A percentile compares a stretch with the other conserved stretches of the same genome.
These are phyloP conservation scores for Apiospora kogelbergensis DNA, from an alignment of 2,329 filamentous ascomycete species.

Conservation along the genomic window DNA sequence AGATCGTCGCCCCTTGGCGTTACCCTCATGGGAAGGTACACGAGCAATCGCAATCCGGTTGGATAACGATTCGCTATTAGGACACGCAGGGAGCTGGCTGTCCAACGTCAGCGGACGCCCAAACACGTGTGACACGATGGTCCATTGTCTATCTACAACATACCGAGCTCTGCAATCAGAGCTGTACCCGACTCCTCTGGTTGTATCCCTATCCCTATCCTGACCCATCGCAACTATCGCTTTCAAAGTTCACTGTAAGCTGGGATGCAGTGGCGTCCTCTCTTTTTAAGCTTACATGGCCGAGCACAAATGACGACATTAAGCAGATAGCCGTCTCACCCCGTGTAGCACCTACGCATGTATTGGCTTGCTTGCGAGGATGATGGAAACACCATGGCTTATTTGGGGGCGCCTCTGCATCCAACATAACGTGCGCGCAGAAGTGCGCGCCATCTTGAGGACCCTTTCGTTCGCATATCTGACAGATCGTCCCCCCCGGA, in stretches of 20 bases:
- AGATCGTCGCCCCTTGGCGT: not conserved
- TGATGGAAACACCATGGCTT: not conserved
- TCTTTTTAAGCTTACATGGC: constrained; percentile 4
- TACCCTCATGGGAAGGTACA: constrained; percentile 6
- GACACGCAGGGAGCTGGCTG: not conserved
- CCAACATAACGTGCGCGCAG: not conserved
- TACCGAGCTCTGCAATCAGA: too few relatives aligned
- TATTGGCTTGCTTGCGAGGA: not conserved
- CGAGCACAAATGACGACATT: not conserved
- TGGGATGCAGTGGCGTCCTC: not conserved
- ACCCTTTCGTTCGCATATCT: constrained; percentile 5
- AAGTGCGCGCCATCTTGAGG: not conserved
- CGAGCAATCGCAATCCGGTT: constrained; percentile 8
- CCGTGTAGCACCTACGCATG: not conserved
- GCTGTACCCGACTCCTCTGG: too few relatives aligned
- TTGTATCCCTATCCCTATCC: not conserved
- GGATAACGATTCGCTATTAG: constrained; percentile 3
- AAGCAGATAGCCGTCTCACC: not conserved
- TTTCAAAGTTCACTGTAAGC: not conserved
- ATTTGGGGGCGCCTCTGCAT: not conserved
- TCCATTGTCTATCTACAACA: not conserved
- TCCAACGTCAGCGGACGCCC: not conserved
- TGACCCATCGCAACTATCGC: not conserved
- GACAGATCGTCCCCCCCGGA: not conserved
- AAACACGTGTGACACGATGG: not conserved